Evolutionary conservation across 768 basidiomycete genomes (phyloP).

Genomic region (Lentinula aciculospora): DNA sequence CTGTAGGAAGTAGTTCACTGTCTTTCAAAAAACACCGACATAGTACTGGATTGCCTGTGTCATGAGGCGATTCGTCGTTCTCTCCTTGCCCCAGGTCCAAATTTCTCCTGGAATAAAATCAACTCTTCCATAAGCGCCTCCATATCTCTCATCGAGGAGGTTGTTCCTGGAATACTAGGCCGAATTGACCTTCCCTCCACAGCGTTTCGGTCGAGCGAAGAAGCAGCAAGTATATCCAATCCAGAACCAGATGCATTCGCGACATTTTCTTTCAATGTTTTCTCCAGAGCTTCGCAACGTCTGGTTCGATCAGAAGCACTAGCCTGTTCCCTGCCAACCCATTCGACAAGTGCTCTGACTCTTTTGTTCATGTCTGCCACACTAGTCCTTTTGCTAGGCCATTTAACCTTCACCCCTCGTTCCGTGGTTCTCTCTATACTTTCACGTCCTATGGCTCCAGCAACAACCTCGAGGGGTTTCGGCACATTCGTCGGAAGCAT

Average conservation of each 20-base stretch:
- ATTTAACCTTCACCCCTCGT: slow-evolving; percentile 83
- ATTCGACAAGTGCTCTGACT: slow-evolving; percentile 84
- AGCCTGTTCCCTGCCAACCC: slow-evolving; percentile 88
- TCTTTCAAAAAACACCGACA: background rate
- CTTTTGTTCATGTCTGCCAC: slow-evolving; percentile 98
- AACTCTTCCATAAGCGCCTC: slow-evolving; percentile 89
- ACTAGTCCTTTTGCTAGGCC: slow-evolving; percentile 92
- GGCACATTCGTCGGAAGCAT: slow-evolving; percentile 78
- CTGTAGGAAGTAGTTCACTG: background rate
- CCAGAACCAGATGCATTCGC: slow-evolving; percentile 22
- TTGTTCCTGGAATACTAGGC: background rate
- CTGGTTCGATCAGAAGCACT: slow-evolving; percentile 66
- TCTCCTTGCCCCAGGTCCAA: slow-evolving; percentile 53
- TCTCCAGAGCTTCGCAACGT: slow-evolving; percentile 62
- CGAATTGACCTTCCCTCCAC: background rate
- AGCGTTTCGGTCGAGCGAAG: background rate
- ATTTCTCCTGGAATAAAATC: slow-evolving; percentile 83
- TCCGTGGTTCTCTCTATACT: slow-evolving; percentile 60
- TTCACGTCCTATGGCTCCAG: slow-evolving; percentile 39
- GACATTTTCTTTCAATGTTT: slow-evolving; percentile 29
- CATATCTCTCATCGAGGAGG: slow-evolving; percentile 64
- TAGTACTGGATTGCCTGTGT: background rate
- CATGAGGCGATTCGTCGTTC: slow-evolving; percentile 37
- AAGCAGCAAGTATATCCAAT: background rate
- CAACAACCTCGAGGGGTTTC: slow-evolving; percentile 66